Evolutionary conservation across 148 eudicot genomes (phyloP).

Genomic region (Rhododendron mucronatum): DNA sequence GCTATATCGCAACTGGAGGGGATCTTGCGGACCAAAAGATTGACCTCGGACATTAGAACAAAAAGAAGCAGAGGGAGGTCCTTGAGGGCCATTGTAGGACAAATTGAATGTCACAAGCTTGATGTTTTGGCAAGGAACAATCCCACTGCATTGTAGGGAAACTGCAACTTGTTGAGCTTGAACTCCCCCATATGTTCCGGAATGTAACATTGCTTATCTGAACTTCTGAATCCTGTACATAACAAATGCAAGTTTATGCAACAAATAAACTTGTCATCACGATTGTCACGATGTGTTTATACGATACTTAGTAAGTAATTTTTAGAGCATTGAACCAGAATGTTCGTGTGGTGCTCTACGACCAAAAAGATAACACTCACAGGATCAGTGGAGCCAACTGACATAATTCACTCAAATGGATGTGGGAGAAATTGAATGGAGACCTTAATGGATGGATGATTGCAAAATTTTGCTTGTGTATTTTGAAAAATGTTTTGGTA

Average conservation of each 20-base stretch:
- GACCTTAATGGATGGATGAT: no score
- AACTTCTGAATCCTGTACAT: slow-evolving; percentile 28
- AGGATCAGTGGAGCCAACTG: no score
- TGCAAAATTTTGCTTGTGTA: no score
- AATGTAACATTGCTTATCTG: slow-evolving; percentile 40
- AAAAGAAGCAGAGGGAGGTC: slow-evolving; percentile 18
- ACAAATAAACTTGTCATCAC: no score
- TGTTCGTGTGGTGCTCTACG: not conserved
- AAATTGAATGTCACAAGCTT: slow-evolving; percentile 40
- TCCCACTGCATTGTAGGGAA: slow-evolving; percentile 32
- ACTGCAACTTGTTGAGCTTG: slow-evolving; percentile 39
- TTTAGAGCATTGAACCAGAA: no score
- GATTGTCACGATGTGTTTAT: no score
- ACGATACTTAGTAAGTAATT: no score
- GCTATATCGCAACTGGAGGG: slow-evolving; percentile 26
- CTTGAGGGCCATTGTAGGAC: slow-evolving; percentile 19
- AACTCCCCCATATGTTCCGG: slow-evolving; percentile 37
- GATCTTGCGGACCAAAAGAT: slow-evolving; percentile 28
- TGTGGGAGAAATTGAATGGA: no score
- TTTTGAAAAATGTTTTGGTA: no score
- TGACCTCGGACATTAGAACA: slow-evolving; percentile 39
- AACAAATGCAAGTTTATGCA: not conserved
- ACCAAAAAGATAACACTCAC: no score
- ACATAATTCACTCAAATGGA: no score
- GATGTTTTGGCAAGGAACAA: slow-evolving; percentile 33